These are phyloP conservation scores for Lunularia cruciata DNA, from an alignment of 225 moss, liverwort and hornwort species.

Conservation along the genomic window DNA sequence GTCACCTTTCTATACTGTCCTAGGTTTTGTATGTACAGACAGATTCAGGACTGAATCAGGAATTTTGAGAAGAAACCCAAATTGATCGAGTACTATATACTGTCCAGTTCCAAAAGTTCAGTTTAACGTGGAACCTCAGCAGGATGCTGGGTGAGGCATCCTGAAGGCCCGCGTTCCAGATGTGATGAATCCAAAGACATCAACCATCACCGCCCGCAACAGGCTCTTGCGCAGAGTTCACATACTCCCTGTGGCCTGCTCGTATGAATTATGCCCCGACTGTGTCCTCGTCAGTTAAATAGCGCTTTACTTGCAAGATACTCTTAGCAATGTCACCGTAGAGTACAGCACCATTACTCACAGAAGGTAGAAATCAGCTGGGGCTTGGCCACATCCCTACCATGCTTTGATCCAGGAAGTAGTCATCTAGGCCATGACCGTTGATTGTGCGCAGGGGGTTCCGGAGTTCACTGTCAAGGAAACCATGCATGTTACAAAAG, in stretches of 20 bases:
- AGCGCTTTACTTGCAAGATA: background rate
- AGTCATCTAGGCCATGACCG: background rate
- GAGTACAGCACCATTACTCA: slow-evolving; percentile 1
- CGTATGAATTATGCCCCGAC: background rate
- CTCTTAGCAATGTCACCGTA: background rate
- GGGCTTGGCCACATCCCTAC: slow-evolving; percentile 6
- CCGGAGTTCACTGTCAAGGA: slow-evolving; percentile 4
- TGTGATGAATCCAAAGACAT: no score
- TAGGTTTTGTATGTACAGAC: background rate
- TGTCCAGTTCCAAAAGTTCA: background rate
- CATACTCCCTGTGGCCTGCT: background rate
- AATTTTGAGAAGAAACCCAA: background rate
- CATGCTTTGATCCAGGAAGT: slow-evolving; percentile 5
- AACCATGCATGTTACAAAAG: background rate
- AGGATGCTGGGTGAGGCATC: no score
- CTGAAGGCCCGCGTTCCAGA: no score
- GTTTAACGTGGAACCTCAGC: no score
- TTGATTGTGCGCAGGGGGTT: background rate
- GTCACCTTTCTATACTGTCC: background rate
- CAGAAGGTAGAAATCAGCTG: no score
- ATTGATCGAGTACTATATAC: background rate
- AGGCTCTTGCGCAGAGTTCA: background rate
- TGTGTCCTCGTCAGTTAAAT: background rate
- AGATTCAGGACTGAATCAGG: background rate
- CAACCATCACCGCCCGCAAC: no score